phyloP scores from a whole-genome alignment of 2,329 filamentous ascomycete genomes.

The Claviceps purpurea region DNA sequence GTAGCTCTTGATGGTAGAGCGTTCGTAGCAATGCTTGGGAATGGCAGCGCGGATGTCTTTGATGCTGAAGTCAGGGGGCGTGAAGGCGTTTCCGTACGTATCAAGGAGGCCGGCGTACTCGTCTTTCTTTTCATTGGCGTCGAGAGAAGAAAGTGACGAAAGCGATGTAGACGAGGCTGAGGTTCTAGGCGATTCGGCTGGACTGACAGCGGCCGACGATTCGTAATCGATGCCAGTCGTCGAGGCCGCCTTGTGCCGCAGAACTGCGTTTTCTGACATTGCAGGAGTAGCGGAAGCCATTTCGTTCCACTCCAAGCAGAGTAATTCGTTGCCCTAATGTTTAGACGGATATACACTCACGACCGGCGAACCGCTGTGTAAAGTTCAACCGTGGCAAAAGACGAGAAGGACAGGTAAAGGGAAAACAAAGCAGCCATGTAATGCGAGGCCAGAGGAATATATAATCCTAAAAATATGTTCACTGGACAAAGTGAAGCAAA shows the following conservation, averaged over 20 bases:
- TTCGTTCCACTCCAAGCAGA: slow-evolving; percentile 3
- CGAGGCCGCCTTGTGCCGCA: slow-evolving; percentile 35
- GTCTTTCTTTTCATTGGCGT: slow-evolving; percentile 25
- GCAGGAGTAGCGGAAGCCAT: slow-evolving; percentile 36
- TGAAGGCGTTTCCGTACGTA: slow-evolving; percentile 89
- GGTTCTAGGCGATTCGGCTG: slow-evolving; percentile 43
- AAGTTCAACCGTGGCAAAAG: background rate
- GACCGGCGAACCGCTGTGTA: background rate
- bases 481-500: too few species aligned
- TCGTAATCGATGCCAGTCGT: slow-evolving; percentile 37
- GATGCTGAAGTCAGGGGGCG: slow-evolving; percentile 90
- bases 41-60: slow-evolving; percentile 96
- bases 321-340: background rate
- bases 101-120: slow-evolving; percentile 61
- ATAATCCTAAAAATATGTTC: too few species aligned
- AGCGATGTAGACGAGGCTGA: slow-evolving; percentile 80
- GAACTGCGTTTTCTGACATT: slow-evolving; percentile 27
- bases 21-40: slow-evolving; percentile 91
- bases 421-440: background rate
- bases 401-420: background rate
- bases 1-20: slow-evolving; percentile 63
- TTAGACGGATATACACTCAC: background rate
- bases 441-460: background rate
- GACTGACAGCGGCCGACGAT: slow-evolving; percentile 44
- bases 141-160: slow-evolving; percentile 68